phyloP scores from a whole-genome alignment of 257 asterid genomes.

The Solanum sejunctum region DNA sequence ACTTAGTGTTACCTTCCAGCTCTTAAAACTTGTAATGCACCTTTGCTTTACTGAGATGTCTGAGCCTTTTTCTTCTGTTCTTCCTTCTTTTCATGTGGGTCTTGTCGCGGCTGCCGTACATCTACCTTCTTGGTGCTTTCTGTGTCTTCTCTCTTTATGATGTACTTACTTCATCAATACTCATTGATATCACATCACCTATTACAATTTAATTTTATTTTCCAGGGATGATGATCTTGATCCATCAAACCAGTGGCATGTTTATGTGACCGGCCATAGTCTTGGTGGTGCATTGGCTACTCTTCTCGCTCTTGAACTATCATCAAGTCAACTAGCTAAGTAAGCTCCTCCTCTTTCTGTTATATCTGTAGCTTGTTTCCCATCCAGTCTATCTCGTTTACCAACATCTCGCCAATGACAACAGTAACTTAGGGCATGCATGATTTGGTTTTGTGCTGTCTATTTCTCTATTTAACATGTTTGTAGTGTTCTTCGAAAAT shows the following conservation, averaged over 20 bases:
- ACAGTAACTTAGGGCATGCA: neutral
- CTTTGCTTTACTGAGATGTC: neutral
- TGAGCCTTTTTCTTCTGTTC: neutral
- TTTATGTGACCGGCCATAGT: conserved; percentile 94
- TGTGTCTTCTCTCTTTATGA: neutral
- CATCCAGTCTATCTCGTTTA: neutral
- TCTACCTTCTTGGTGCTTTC: neutral
- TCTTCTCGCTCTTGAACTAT: conserved; percentile 78
- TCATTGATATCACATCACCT: neutral
- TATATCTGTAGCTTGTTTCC: neutral
- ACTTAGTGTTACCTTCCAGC: neutral
- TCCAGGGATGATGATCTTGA: conserved; percentile 48
- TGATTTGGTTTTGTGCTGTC: neutral
- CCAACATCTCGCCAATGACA: neutral
- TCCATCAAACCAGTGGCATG: conserved; percentile 55
- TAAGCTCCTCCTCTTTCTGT: conserved; percentile 25
- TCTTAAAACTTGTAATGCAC: neutral
- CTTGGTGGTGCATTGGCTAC: conserved; percentile 99
- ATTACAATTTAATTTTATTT: conserved; percentile 1
- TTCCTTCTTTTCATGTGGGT: neutral
- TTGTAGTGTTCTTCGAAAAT: neutral
- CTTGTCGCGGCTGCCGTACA: neutral
- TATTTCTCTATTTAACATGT: neutral
- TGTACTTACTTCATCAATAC: neutral
- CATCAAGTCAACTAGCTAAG: conserved; percentile 85